Evolutionary conservation across 2,329 filamentous ascomycete species (phyloP), one percentile per base, ranked within the genome.

Genomic region (Ophiocordyceps camponoti-rufipedis): DNA sequence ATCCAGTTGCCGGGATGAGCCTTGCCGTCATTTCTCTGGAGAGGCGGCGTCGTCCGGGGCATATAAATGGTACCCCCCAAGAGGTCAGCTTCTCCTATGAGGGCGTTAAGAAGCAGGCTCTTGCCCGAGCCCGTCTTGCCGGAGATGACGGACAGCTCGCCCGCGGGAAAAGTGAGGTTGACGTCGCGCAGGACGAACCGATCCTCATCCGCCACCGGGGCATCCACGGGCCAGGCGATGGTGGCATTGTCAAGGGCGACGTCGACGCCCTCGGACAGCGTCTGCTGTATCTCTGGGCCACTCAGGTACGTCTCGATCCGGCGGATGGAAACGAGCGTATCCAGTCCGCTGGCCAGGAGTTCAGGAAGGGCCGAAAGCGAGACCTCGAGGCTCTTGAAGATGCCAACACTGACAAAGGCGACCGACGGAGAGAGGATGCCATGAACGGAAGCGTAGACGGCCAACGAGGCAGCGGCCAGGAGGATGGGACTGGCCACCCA

Each of bases 111-210:
- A 50, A 91, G 64, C 38, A 89, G 62, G 58, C 79, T 85, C 63
- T 89, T 89, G 14, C 85, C 85, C 9, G 78, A 78, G 0, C 85
- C 84, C 0, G 84, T 89, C 56, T 80, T 80, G 1, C 84, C 84
- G 4, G 81, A 83, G 32, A 89, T 76, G 13, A 88, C 73, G 18
- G 77, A 86, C 9, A 91, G 63, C 52, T 84, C 78, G 16, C 76
- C 74, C 14, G 67, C 59, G 0, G 83, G 84, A 52, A 89, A 85
- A 1, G 69, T 69, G 11, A 86, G 55, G 50, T 74, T 75, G 43
- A 88, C 53, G 51, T 82, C 68, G 45, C 72, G 71, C 18, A 88
- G 64, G 13, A 78, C 67, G 52, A 86, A 88, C 32, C 75, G 65
- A 45, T 76, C 71, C 39, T 72, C 67, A 16, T 73, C 70, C 1